These are phyloP conservation scores for Coniella lustricola DNA, from an alignment of 2,329 filamentous ascomycete species.

Conservation along the genomic window DNA sequence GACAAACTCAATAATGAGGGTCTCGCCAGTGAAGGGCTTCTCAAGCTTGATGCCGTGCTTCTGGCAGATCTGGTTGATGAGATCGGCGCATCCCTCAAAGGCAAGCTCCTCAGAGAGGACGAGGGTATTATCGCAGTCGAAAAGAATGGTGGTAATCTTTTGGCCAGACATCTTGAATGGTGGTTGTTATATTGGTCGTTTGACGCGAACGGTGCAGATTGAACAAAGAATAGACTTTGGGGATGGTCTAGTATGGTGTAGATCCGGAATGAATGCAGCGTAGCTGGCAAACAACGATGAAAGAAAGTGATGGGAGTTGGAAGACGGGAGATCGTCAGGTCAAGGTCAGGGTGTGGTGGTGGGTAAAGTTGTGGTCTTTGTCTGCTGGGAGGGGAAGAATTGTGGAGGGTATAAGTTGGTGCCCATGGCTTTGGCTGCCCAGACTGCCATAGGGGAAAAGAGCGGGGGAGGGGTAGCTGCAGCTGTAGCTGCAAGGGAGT, in stretches of 20 bases:
- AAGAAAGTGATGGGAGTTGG: neutral
- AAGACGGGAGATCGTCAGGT: neutral
- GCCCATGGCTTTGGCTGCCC: no score
- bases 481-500: neutral
- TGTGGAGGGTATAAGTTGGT: constrained; percentile 4
- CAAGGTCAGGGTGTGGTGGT: neutral
- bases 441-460: no score
- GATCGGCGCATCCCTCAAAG: constrained; percentile 83
- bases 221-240: constrained; percentile 4
- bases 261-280: neutral
- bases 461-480: constrained; percentile 7
- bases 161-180: constrained; percentile 12
- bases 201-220: neutral
- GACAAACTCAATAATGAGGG: constrained; percentile 79
- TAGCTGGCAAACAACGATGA: neutral
- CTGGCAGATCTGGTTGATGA: constrained; percentile 79
- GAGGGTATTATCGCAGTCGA: constrained; percentile 86
- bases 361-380: neutral
- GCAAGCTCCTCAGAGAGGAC: constrained; percentile 85
- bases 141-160: constrained; percentile 64
- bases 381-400: neutral
- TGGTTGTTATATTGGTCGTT: neutral
- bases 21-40: constrained; percentile 67
- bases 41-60: constrained; percentile 44
- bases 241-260: constrained; percentile 7